phyloP scores from a whole-genome alignment of 2,329 filamentous ascomycete genomes.

The Geosmithia putterillii region DNA sequence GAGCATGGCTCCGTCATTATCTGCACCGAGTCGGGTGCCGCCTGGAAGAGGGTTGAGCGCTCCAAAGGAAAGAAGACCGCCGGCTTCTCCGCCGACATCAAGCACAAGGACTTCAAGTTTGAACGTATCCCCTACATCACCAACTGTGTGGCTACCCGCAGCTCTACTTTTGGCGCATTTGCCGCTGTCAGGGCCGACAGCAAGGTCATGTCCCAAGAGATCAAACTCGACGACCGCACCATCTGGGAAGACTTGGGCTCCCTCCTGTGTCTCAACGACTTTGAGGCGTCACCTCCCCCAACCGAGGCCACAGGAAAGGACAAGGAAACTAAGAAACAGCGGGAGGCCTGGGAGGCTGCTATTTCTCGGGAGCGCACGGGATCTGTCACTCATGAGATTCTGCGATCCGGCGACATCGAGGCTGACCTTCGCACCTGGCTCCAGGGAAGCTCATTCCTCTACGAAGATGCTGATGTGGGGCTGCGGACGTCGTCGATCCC shows the following conservation, averaged over 20 bases:
- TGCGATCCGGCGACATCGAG: slow-evolving; percentile 56
- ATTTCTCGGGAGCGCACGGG: slow-evolving; percentile 32
- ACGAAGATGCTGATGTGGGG: slow-evolving; percentile 28
- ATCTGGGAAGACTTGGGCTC: slow-evolving; percentile 64
- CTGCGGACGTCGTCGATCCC: slow-evolving; percentile 49
- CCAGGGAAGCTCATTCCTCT: slow-evolving; percentile 20
- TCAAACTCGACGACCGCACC: slow-evolving; percentile 52
- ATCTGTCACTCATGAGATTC: slow-evolving; percentile 34
- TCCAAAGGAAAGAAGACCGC: slow-evolving; percentile 63
- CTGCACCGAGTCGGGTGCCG: slow-evolving; percentile 81
- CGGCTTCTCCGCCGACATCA: slow-evolving; percentile 34
- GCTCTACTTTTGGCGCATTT: slow-evolving; percentile 83
- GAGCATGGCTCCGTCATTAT: slow-evolving; percentile 93
- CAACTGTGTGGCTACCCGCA: slow-evolving; percentile 70
- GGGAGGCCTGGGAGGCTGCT: slow-evolving; percentile 13
- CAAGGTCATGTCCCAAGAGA: slow-evolving; percentile 61
- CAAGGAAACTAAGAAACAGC: neutral
- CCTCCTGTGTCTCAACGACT: slow-evolving; percentile 54
- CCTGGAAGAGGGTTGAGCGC: slow-evolving; percentile 81
- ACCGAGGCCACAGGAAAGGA: neutral
- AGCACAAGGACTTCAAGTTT: slow-evolving; percentile 88
- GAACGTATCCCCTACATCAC: slow-evolving; percentile 81
- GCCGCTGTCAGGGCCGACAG: slow-evolving; percentile 77
- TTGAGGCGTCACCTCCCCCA: slow-evolving; percentile 24
- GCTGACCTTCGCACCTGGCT: slow-evolving; percentile 44